These are phyloP conservation scores for Mortierella alpina DNA, from an alignment of 192 early-diverging fungal genomes.

Conservation along the genomic window DNA sequence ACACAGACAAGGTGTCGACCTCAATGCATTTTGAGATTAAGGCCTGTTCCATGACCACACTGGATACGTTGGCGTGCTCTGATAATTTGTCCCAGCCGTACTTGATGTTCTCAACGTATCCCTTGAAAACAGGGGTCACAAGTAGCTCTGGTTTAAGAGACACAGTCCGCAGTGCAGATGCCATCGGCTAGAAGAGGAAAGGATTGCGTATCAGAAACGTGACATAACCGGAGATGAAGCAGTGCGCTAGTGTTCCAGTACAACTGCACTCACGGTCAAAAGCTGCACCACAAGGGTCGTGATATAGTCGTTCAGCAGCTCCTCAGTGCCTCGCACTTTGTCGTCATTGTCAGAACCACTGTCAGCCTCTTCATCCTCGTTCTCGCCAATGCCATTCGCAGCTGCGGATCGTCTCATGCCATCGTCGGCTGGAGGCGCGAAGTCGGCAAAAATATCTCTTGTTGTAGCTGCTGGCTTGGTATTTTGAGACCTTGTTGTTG, in stretches of 20 bases:
- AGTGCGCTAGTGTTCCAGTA: background rate
- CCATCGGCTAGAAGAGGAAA: conserved; percentile 35
- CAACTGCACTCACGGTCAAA: conserved; percentile 24
- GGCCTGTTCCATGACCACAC: conserved; percentile 52
- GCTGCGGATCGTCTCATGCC: background rate
- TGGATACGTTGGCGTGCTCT: conserved; percentile 51
- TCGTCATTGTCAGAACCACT: background rate
- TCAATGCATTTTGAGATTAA: conserved; percentile 53
- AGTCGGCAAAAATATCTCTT: conserved; percentile 34
- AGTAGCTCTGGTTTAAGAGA: conserved; percentile 46
- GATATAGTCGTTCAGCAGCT: conserved; percentile 47
- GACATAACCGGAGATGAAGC: background rate
- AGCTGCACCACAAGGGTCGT: conserved; percentile 50
- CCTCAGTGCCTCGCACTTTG: conserved; percentile 38
- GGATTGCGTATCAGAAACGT: background rate
- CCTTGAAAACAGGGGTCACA: conserved; percentile 33
- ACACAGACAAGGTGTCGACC: conserved; percentile 39
- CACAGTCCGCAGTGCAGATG: conserved; percentile 41
- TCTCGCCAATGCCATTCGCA: background rate
- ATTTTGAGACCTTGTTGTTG: background rate
- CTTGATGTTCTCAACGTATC: conserved; percentile 49
- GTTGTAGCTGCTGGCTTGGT: background rate
- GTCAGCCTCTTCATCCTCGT: background rate
- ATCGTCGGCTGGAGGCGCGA: conserved; percentile 28
- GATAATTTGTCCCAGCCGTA: conserved; percentile 53